phyloP scores from a whole-genome alignment of 2,329 filamentous ascomycete genomes.

The Pezicula radicicola region DNA sequence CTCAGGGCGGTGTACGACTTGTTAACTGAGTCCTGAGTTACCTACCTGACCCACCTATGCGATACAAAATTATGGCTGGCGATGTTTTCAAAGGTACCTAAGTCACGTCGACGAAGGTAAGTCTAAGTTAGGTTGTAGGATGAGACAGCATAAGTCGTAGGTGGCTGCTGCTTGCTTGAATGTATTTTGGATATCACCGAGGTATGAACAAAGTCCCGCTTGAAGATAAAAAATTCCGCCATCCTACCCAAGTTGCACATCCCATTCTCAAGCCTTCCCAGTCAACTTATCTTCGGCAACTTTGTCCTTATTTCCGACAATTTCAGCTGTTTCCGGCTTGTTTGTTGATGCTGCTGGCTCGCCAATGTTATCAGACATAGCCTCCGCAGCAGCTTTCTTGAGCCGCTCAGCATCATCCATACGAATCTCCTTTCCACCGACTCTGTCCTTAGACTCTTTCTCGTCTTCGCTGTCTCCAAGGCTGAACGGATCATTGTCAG shows the following conservation, averaged over 20 bases:
- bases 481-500: slow-evolving; percentile 94
- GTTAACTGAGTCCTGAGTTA: no score
- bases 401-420: slow-evolving; percentile 53
- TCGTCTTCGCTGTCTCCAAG: slow-evolving; percentile 95
- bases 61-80: no score
- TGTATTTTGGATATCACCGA: background rate
- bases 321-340: slow-evolving; percentile 27
- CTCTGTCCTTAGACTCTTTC: slow-evolving; percentile 64
- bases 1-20: no score
- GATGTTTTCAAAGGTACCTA: no score
- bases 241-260: background rate
- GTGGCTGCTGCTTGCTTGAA: no score
- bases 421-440: slow-evolving; percentile 48
- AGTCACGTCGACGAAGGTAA: no score
- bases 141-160: no score
- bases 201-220: background rate
- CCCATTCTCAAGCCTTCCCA: slow-evolving; percentile 16
- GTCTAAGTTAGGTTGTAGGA: no score
- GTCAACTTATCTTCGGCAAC: slow-evolving; percentile 24
- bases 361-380: slow-evolving; percentile 37
- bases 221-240: background rate
- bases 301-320: slow-evolving; percentile 26
- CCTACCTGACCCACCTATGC: no score
- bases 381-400: slow-evolving; percentile 58
- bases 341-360: slow-evolving; percentile 15